These are phyloP conservation scores for Picochlorum sp. DNA, from an alignment of 139 green algal species.

Conservation along the genomic window DNA sequence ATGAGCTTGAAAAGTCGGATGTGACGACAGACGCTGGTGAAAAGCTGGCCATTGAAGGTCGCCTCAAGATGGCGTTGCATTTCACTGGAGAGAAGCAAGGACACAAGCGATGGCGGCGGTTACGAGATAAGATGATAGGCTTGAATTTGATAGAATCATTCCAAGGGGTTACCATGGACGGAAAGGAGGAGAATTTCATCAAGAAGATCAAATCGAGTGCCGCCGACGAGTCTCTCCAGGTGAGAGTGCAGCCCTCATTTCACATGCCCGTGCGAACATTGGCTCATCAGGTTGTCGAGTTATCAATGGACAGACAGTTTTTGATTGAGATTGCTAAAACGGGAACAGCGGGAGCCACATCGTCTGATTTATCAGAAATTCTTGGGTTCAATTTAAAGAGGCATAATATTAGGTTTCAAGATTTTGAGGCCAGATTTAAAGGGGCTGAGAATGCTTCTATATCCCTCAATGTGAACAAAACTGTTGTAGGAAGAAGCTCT, in stretches of 20 bases:
- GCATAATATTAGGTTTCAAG: no score
- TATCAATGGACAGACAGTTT: conserved; percentile 12
- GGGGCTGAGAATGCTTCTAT: no score
- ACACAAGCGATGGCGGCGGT: conserved; percentile 38
- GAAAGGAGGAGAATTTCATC: conserved; percentile 24
- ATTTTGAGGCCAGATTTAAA: no score
- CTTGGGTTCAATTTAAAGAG: no score
- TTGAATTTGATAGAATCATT: conserved; percentile 27
- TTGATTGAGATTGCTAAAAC: background rate
- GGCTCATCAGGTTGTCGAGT: conserved; percentile 20
- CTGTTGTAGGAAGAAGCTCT: no score
- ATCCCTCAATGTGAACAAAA: no score
- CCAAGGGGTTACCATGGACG: conserved; percentile 6
- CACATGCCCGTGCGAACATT: no score
- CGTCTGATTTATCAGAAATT: no score
- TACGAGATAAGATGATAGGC: conserved; percentile 29
- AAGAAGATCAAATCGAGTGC: conserved; percentile 11
- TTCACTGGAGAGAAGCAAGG: conserved; percentile 11
- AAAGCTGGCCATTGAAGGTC: no score
- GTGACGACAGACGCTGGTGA: background rate
- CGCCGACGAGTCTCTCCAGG: background rate
- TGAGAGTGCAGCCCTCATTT: no score
- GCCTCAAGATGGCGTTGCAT: no score
- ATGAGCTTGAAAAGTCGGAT: background rate
- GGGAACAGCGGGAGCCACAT: background rate